A percentile compares a stretch with the other conserved stretches of the same genome.
These are phyloP conservation scores for Anthracocystis panici-leucophaei DNA, from an alignment of 1,284 basidiomycete genomes.

Conservation along the genomic window DNA sequence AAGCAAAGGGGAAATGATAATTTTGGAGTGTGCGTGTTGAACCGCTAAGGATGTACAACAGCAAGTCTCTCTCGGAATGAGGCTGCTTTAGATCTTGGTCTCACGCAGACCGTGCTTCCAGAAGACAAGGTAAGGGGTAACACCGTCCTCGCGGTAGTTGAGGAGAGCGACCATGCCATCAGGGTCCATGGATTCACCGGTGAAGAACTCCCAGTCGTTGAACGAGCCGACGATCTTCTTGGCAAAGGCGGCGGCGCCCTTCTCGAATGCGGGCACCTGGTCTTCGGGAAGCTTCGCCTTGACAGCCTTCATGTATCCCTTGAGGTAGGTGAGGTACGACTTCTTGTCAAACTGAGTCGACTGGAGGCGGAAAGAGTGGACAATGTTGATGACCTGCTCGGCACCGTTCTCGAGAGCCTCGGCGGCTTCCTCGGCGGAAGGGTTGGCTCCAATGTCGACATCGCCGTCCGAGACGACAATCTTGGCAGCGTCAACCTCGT, in stretches of 20 bases:
- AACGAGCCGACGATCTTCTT: constrained; percentile 86
- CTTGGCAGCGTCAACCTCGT: constrained; percentile 86
- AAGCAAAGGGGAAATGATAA: background rate
- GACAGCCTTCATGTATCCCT: constrained; percentile 86
- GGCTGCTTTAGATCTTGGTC: constrained; percentile 64
- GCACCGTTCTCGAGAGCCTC: constrained; percentile 87
- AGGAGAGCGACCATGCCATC: constrained; percentile 70
- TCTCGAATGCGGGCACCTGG: constrained; percentile 84
- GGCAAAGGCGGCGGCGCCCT: constrained; percentile 75
- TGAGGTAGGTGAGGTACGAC: constrained; percentile 84
- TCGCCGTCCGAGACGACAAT: constrained; percentile 85
- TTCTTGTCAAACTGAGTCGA: constrained; percentile 92
- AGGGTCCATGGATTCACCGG: constrained; percentile 77
- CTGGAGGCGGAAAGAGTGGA: constrained; percentile 91
- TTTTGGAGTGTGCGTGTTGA: background rate
- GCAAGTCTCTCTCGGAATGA: background rate
- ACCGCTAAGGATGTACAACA: background rate
- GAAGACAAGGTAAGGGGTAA: constrained; percentile 76
- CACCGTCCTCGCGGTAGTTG: constrained; percentile 74
- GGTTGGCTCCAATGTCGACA: constrained; percentile 84
- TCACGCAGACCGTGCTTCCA: constrained; percentile 69
- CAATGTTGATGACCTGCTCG: constrained; percentile 85
- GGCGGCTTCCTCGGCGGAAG: constrained; percentile 83
- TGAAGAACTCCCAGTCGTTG: constrained; percentile 90
- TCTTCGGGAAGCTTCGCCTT: constrained; percentile 75